Base-by-base conservation (phyloP, 176 grass and related monocot genomes). In the Cenchrus americanus region DNA sequence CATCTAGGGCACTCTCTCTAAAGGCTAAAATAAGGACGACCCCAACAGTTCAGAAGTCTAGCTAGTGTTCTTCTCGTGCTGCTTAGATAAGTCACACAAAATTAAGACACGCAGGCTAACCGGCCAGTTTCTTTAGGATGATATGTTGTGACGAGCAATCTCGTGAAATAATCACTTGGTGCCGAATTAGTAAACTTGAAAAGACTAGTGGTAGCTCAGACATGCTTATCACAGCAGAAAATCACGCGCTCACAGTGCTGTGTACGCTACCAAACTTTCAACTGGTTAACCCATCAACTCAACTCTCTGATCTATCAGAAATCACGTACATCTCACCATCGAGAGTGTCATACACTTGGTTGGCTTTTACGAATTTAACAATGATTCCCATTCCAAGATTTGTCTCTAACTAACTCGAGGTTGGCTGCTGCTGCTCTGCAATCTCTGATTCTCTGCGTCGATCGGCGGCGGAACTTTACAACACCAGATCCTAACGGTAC, bases 401-500 rank as follows among this genome's bases (percentile, higher is more conserved):
- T 82, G 7, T n/a, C 26, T 53, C 73, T 88, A 62, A 89, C 73
- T 88, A 54, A 89, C 70, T 76, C 3, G 6, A 61, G 3, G 72
- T 84, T 47, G 75, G 21, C 24, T 85, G 52, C 73, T 76, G 34
- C 46, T 85, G 30, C 64, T 75, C n/a, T 48, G 13, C 51, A 19
- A 50, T 77, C 69, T n/a, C n/a, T n/a, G n/a, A n/a, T n/a, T n/a
- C n/a, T n/a, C n/a, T 73, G 75, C 49, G 41, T 41, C 71, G 27
- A 24, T 42, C 72, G 64, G 73, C 54, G 44, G 14, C 12, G 59
- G 48, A 77, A 57, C 50, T 72, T 62, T 21, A 58, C 24, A 43
- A 59, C 54, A 80, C 64, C 83, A 93, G 94, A 96, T 82, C 91
- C 94, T 7, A 93, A 96, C 77, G 91, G 91, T 96, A 93, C 68